Base-by-base conservation (phyloP, 148 eudicot species). In the Nepenthes mirabilis region DNA sequence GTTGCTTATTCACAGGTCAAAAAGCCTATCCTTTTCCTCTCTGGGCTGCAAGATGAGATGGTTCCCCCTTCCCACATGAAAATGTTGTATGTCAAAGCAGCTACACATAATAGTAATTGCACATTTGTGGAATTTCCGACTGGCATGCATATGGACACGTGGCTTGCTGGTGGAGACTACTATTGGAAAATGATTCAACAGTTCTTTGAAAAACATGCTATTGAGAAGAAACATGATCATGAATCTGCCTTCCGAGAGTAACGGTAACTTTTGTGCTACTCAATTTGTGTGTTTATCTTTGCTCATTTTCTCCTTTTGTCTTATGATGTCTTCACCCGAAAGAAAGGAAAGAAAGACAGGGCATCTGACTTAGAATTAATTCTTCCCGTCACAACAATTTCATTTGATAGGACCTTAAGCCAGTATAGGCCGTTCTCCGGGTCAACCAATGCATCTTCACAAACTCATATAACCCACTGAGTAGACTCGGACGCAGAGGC, bases 101-200 rank as follows among this genome's bases (percentile, higher is more conserved):
- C 97, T 68, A 82, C 88, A 34, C 90, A 61, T 67, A 91, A 91
- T 65, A 74, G 35, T 33, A 65, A 57, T n/a, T 85, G 97, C 64
- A 55, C 32, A 55, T 87, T 87, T 75, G 90, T 78, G 56, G 97
- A 87, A 52, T 91, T 91, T 50, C 95, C 95, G 50, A 74, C 73
- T 32, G 97, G 97, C 80, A 87, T 91, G 97, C 97, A 91, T 71
- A 91, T 91, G 97, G 95, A 91, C 80, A 91, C 97, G 55, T 91
- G 97, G 97, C 72, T 87, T 66, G 64, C 88, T 63, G 97, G 95
- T 62, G 97, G 97, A 71, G 97, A 91, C 48, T 73, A 43, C 43
- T 91, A 91, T 68, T 91, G 97, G 97, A 83, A 60, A 56, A 78
- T 84, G 2, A 68, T 91, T 63, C 74, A 67, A 57, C 75, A 70